These are phyloP conservation scores for Pyricularia sp. DNA, from an alignment of 2,329 filamentous ascomycete genomes.

Conservation along the genomic window DNA sequence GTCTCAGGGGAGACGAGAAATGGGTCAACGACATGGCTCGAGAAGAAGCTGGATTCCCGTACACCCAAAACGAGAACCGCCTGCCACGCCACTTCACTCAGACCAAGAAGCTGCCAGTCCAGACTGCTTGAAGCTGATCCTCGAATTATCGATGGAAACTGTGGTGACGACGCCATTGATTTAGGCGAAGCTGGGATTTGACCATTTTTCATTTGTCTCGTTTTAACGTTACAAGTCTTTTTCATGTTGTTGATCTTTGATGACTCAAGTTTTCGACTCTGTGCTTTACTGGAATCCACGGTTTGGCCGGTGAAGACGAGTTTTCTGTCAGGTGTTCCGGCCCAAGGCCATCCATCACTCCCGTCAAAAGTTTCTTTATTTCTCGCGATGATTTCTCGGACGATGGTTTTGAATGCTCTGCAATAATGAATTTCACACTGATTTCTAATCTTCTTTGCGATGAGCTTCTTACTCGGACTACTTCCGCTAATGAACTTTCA, in stretches of 20 bases:
- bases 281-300: neutral
- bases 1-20: slow-evolving; percentile 42
- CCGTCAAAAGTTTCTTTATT: neutral
- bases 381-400: neutral
- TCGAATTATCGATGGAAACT: neutral
- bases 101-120: slow-evolving; percentile 10
- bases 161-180: neutral
- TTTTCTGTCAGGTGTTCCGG: neutral
- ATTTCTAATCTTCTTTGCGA: neutral
- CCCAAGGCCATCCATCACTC: neutral
- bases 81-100: slow-evolving; percentile 37
- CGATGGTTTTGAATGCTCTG: neutral
- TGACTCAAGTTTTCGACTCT: neutral
- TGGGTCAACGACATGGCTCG: slow-evolving; percentile 69
- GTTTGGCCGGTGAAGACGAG: neutral
- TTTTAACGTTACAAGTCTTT: neutral
- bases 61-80: slow-evolving; percentile 44
- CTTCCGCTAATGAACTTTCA: neutral
- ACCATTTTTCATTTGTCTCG: neutral
- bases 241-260: neutral
- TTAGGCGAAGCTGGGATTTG: neutral
- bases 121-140: neutral
- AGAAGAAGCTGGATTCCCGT: slow-evolving; percentile 47
- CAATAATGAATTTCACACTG: neutral
- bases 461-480: neutral